Evolutionary conservation across 306 rosid genomes (phyloP).

Genomic region (Castanospermum australe): DNA sequence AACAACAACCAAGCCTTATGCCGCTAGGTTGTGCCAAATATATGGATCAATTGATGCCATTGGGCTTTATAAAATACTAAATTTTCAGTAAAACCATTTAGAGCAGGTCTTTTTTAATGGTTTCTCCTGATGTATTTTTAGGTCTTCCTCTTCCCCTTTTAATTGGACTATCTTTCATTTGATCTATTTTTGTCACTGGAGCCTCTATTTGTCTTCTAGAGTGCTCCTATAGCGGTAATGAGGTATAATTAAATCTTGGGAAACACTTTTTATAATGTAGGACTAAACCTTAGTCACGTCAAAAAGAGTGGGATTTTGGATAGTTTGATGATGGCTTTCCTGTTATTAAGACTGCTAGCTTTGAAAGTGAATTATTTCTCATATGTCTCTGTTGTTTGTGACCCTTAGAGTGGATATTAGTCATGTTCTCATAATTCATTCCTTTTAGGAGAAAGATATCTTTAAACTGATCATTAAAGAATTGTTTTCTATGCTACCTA

Average conservation of each 20-base stretch:
- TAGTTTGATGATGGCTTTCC: neutral
- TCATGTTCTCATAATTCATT: conserved; percentile 7
- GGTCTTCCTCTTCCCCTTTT: no score
- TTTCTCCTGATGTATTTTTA: no score
- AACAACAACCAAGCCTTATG: no score
- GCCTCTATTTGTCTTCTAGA: neutral
- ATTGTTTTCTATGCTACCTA: neutral
- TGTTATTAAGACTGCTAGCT: neutral
- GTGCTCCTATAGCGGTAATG: neutral
- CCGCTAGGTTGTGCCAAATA: no score
- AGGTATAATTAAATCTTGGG: neutral
- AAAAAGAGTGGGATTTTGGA: neutral
- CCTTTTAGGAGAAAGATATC: neutral
- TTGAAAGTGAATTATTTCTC: neutral
- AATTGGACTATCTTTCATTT: no score
- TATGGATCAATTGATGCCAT: no score
- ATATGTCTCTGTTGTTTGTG: neutral
- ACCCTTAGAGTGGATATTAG: neutral
- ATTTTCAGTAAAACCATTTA: no score
- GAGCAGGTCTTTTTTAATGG: no score
- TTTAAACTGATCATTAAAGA: neutral
- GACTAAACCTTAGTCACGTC: neutral
- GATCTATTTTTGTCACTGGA: no score
- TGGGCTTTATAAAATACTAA: no score
- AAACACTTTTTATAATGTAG: neutral